These are phyloP conservation scores for Dendrobium officinale DNA, from an alignment of 106 monocot genomes.

Conservation along the genomic window DNA sequence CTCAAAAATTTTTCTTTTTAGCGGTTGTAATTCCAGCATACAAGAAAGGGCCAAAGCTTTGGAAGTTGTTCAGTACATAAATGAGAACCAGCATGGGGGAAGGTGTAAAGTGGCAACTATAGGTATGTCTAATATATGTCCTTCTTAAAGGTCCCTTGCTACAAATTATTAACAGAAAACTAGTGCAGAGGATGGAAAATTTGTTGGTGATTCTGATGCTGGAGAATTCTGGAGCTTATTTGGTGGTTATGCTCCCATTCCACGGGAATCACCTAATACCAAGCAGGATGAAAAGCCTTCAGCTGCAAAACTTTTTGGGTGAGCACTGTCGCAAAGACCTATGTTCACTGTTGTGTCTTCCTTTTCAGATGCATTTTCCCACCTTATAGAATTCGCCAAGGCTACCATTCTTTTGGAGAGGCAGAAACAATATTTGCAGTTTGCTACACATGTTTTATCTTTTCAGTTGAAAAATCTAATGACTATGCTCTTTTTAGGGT, in stretches of 20 bases:
- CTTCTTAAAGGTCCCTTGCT: background rate
- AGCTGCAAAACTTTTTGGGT: conserved; percentile 54
- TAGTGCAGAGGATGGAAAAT: conserved; percentile 59
- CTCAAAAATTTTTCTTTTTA: conserved; percentile 43
- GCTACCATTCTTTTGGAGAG: background rate
- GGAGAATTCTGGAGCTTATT: conserved; percentile 84
- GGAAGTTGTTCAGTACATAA: conserved; percentile 46
- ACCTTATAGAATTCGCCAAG: background rate
- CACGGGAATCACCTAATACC: conserved; percentile 29
- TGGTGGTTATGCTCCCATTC: conserved; percentile 86
- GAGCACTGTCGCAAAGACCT: conserved; percentile 1
- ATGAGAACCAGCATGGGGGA: conserved; percentile 30
- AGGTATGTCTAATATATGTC: conserved; percentile 15
- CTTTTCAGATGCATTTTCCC: background rate
- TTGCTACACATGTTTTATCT: background rate
- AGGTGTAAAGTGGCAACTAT: conserved; percentile 32
- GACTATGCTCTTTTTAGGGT: conserved; percentile 15
- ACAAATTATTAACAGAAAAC: conserved; percentile 1
- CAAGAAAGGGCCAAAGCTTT: conserved; percentile 50
- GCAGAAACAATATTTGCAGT: background rate
- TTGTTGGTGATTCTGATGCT: conserved; percentile 76
- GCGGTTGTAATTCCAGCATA: conserved; percentile 37
- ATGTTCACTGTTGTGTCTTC: background rate
- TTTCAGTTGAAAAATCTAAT: background rate
- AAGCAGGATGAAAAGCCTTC: conserved; percentile 10